phyloP scores from a whole-genome alignment of 257 asterid species.

The Perilla frutescens region DNA sequence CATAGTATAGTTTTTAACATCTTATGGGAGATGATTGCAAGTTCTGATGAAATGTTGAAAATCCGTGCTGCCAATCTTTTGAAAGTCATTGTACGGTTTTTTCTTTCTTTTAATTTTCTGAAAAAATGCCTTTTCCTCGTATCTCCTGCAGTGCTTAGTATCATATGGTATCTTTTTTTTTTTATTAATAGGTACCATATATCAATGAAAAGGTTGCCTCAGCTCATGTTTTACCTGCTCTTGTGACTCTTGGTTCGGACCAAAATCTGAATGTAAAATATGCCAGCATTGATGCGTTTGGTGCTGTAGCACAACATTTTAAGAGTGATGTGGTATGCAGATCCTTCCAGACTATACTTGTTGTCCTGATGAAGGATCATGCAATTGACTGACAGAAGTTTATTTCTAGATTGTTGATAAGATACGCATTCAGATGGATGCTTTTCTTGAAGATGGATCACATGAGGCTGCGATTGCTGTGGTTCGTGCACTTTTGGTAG shows the following conservation, averaged over 20 bases:
- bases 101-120: slow-evolving; percentile 3
- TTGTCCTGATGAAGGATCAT: slow-evolving; percentile 30
- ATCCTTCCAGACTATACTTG: slow-evolving; percentile 30
- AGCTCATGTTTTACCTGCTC: slow-evolving; percentile 91
- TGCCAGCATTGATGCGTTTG: slow-evolving; percentile 96
- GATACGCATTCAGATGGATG: slow-evolving; percentile 98
- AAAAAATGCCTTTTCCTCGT: slow-evolving; percentile 25
- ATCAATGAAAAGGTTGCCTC: slow-evolving; percentile 87
- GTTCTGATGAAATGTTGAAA: slow-evolving; percentile 70
- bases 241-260: slow-evolving; percentile 97
- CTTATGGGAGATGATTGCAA: slow-evolving; percentile 97
- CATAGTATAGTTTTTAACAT: slow-evolving; percentile 78
- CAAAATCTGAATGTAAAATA: slow-evolving; percentile 88
- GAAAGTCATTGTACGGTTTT: slow-evolving; percentile 81
- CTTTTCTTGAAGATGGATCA: slow-evolving; percentile 99
- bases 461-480: slow-evolving; percentile 96
- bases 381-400: slow-evolving; percentile 38
- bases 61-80: slow-evolving; percentile 79
- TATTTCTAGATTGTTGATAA: slow-evolving; percentile 84
- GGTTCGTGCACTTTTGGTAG: slow-evolving; percentile 85
- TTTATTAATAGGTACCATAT: slow-evolving; percentile 70
- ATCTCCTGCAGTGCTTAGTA: slow-evolving; percentile 16
- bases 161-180: slow-evolving; percentile 26
- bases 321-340: slow-evolving; percentile 73
- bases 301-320: slow-evolving; percentile 95